These are phyloP conservation scores for Pueraria montana DNA, from an alignment of 306 rosid species.

Conservation along the genomic window DNA sequence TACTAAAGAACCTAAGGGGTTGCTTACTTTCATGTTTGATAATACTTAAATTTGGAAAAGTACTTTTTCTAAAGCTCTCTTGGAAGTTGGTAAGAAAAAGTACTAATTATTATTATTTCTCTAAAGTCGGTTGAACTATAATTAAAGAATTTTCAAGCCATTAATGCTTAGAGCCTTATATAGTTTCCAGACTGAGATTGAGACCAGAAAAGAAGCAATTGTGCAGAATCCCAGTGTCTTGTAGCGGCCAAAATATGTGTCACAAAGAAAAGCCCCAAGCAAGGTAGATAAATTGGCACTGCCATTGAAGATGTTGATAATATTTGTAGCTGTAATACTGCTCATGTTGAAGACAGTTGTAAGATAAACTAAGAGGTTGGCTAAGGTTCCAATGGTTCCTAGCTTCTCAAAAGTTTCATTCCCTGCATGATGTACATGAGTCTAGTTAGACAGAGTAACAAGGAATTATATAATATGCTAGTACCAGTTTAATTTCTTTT, in stretches of 20 bases:
- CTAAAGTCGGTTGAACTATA: not conserved
- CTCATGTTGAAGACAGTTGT: slow-evolving; percentile 77
- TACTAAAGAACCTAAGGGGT: too few species aligned
- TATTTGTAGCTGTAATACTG: slow-evolving; percentile 75
- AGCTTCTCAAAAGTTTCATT: slow-evolving; percentile 97
- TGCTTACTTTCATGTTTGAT: not conserved
- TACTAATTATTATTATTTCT: not conserved
- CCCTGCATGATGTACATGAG: slow-evolving; percentile 58
- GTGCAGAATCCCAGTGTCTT: slow-evolving; percentile 74
- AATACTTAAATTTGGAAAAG: not conserved
- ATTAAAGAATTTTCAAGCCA: not conserved
- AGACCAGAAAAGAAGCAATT: slow-evolving; percentile 80
- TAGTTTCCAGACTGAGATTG: not conserved
- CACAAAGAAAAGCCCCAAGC: slow-evolving; percentile 81
- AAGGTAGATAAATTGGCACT: slow-evolving; percentile 76
- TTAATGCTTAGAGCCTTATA: not conserved
- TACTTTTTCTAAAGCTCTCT: not conserved
- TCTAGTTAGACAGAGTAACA: not conserved
- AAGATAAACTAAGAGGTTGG: slow-evolving; percentile 83
- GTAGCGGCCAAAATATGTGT: slow-evolving; percentile 87
- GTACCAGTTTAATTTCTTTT: not conserved
- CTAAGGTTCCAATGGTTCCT: slow-evolving; percentile 79
- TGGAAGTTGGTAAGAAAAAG: not conserved
- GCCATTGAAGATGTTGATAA: slow-evolving; percentile 77
- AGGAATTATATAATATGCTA: not conserved